Base-by-base conservation (phyloP, 2,329 filamentous ascomycete genomes). In the Reticulascus tulasneorum region DNA sequence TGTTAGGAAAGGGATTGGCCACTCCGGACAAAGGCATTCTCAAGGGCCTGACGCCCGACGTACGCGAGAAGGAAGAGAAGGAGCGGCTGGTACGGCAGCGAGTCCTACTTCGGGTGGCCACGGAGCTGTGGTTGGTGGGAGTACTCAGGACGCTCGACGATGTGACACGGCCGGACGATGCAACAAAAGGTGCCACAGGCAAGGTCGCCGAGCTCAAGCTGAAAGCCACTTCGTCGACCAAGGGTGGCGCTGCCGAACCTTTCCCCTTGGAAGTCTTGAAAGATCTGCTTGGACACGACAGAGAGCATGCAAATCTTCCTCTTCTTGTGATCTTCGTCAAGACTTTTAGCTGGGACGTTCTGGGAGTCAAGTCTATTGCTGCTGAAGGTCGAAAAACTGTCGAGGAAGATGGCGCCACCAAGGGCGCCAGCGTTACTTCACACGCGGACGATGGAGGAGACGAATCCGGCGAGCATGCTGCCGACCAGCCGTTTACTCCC, bases 231-330 rank as follows among this genome's bases (percentile, higher is more conserved):
- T 71, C 72, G 17, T 62, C 66, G 34, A 77, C 79, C 40, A 79
- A 79, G 46, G 73, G 75, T 19, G 79, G 75, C 25, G 81, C 84
- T 41, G 77, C 87, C 3, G 93, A 98, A 46, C 93, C 93, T 1
- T 97, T 98, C 49, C 94, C 94, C 4, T 71, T 98, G 15, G 93
- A 98, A 59, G 91, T 97, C n/a, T 69, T 98, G 25, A 98, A 98
- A 64, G 94, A 98, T 56, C 76, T 98, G 47, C 75, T 98, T 12
- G 89, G 90, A 7, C 84, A 97, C 55, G 93, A 98, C 58, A 80
- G 89, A 37, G 91, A 98, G 49, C 93, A 97, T 55, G 71, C 79
- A 37, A 98, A 97, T 54, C 66, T 98, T 27, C 89, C 93, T 2
- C 69, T 98, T 29, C 84, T 96, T 6, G 93, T 97, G 33, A 76